phyloP scores from a whole-genome alignment of 805 yeast genomes.

The Kregervanrija delftensis region DNA sequence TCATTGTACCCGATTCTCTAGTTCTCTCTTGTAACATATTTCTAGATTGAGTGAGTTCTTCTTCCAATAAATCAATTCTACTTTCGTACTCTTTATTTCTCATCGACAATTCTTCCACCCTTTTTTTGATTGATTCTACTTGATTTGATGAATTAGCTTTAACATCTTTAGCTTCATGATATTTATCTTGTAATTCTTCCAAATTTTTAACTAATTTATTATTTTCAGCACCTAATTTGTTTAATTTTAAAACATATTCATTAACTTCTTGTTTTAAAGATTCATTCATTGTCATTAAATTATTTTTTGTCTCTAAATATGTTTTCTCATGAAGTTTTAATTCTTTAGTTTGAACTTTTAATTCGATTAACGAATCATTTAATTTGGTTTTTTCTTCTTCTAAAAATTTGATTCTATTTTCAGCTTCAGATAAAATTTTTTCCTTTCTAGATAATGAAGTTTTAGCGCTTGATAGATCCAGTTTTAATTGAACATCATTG shows the following conservation, averaged over 20 bases:
- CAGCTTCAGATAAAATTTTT: slow-evolving; percentile 31
- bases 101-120: slow-evolving; percentile 65
- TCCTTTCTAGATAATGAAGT: slow-evolving; percentile 41
- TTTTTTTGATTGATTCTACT: slow-evolving; percentile 48
- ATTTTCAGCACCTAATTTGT: slow-evolving; percentile 37
- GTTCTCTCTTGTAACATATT: slow-evolving; percentile 72
- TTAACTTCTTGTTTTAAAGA: slow-evolving; percentile 24
- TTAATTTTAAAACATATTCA: slow-evolving; percentile 31
- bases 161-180: slow-evolving; percentile 28
- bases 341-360: slow-evolving; percentile 36
- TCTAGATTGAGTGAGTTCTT: slow-evolving; percentile 73
- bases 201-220: slow-evolving; percentile 33
- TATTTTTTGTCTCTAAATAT: slow-evolving; percentile 33
- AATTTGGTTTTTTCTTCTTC: slow-evolving; percentile 34
- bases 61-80: slow-evolving; percentile 63
- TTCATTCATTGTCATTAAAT: slow-evolving; percentile 37
- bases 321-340: slow-evolving; percentile 30
- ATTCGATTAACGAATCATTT: slow-evolving; percentile 31
- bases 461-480: slow-evolving; percentile 41
- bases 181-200: slow-evolving; percentile 34
- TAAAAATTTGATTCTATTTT: slow-evolving; percentile 29
- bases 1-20: slow-evolving; percentile 67
- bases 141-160: slow-evolving; percentile 29
- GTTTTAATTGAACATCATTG: slow-evolving; percentile 38
- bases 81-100: slow-evolving; percentile 58